Percentiles rank a stretch among this genome's conserved stretches.
phyloP scores from a whole-genome alignment of 345 rosid genomes.

The Camelina sativa region DNA sequence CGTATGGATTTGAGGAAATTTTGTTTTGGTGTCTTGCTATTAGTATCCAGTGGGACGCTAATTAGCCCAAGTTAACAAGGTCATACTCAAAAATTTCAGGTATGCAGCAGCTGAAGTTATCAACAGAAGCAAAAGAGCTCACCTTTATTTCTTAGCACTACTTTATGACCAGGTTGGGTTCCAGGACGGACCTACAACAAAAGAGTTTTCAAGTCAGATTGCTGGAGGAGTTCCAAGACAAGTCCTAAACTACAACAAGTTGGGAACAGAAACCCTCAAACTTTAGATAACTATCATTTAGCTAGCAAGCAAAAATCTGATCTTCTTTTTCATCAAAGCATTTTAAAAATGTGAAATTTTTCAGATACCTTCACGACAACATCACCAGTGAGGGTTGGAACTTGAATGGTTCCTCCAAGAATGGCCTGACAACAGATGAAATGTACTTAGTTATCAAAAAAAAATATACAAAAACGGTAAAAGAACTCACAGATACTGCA shows the following conservation, averaged over 20 bases:
- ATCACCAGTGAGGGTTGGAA: slow-evolving; percentile 97
- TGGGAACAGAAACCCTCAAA: not conserved
- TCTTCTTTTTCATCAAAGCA: not conserved
- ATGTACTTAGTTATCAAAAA: slow-evolving; percentile 15
- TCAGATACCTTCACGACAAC: slow-evolving; percentile 88
- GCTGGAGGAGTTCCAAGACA: not conserved
- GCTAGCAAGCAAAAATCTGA: slow-evolving; percentile 14
- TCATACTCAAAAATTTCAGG: slow-evolving; percentile 6
- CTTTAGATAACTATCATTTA: not conserved
- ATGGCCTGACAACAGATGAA: slow-evolving; percentile 68
- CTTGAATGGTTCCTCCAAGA: slow-evolving; percentile 96
- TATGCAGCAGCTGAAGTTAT: slow-evolving; percentile 9
- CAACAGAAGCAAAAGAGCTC: slow-evolving; percentile 30
- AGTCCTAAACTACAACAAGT: slow-evolving; percentile 1
- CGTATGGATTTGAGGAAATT: not conserved
- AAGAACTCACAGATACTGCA: slow-evolving; percentile 4
- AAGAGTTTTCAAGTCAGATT: slow-evolving; percentile 24
- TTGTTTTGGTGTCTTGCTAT: not conserved
- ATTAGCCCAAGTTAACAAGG: not conserved
- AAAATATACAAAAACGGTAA: not conserved
- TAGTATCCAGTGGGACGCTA: not conserved
- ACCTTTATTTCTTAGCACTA: slow-evolving; percentile 96
- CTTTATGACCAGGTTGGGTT: slow-evolving; percentile 98
- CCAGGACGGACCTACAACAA: slow-evolving; percentile 84
- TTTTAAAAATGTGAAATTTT: slow-evolving; percentile 2